Evolutionary conservation across 23 red algal genomes (phyloP), one percentile per base, ranked within the genome.

Genomic region (Agarophyton chilense): DNA sequence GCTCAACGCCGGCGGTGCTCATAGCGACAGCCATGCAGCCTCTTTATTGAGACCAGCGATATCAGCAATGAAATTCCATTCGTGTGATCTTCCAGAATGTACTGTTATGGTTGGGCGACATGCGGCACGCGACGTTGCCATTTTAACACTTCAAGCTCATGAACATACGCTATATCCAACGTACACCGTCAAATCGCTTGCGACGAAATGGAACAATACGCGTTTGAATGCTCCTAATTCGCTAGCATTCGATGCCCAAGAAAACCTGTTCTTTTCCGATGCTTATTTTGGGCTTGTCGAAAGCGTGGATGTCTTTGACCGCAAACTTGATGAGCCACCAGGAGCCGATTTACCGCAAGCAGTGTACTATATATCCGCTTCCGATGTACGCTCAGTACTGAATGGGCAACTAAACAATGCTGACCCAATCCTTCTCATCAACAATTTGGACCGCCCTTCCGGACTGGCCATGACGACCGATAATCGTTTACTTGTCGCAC

Each of bases 211-310:
- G 64, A 70, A 70, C 38, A 36, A 70, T 36, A 70, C 64, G 11
- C 64, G 64, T 6, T 26, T 70, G 13, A 70, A 70, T 42, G n/a
- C 64, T 21, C 64, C 64, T 6, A 70, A 70, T 22, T 70, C 64
- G 64, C 64, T 70, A 4, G 64, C 64, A 1, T n/a, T 70, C 38
- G 64, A 70, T 70, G 64, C 10, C 4, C n/a, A 22, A 40, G 64
- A 33, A 42, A 70, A 70, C 34, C 1, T 70, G 9, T 70, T 70
- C 64, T 70, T 70, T 26, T 70, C 64, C 6, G 64, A 70, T 70
- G 64, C 64, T 21, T 70, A 70, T 33, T 70, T 70, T 42, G 64
- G 64, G 1, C 64, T 70, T 42, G 64, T 70, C 18, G 64, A 70
- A 18, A 70, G 64, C 19, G 40, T 41, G 21, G 64, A 70, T 26